Evolutionary conservation across 148 eudicot genomes (phyloP), one percentile per base, ranked within the genome.

Genomic region (Rhododendron griersonianum): DNA sequence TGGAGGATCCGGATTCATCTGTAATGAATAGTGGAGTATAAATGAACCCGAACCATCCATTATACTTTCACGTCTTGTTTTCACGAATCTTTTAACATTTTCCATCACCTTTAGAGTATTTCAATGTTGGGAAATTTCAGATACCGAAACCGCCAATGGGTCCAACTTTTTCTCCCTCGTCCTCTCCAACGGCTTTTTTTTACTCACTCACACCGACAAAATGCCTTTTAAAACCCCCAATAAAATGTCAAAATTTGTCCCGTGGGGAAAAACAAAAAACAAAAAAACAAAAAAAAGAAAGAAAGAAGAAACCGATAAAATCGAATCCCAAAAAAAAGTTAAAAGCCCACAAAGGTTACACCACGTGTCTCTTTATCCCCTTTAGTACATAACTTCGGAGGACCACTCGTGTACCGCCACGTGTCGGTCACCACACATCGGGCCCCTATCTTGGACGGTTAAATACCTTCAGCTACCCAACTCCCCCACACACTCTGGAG

Each of bases 391-490:
- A 16, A 35, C 23, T 16, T 7, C 10, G 0, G 23, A 10, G n/a
- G n/a, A 21, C 80, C 80, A 41, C 47, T 41, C 51, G 1, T 2
- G 3, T 9, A 21, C 80, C 51, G 80, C 5, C 80, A 77, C 80
- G 51, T 77, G 80, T 21, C 80, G 80, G 51, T 41, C 18, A 10
- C n/a, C 25, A 41, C 13, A 2, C 0, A 1, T 11, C 25, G 2
- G 9, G 14, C 7, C 15, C 21, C 23, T 14, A 16, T 3, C 78
- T 35, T 41, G 11, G 35, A 74, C 48, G 45, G 79, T 75, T 75
- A 75, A 75, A 75, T 35, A 75, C 79, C 11, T 75, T 75, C 79
- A 75, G 45, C 79, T 39, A 16, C 79, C 41, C 79, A 75, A 75
- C 45, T 7, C n/a, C 78, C 78, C n/a, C 23, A 37, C 14, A 2